Conservation (phyloP, 495 filamentous ascomycete species). For the Choiromyces venosus region DNA sequence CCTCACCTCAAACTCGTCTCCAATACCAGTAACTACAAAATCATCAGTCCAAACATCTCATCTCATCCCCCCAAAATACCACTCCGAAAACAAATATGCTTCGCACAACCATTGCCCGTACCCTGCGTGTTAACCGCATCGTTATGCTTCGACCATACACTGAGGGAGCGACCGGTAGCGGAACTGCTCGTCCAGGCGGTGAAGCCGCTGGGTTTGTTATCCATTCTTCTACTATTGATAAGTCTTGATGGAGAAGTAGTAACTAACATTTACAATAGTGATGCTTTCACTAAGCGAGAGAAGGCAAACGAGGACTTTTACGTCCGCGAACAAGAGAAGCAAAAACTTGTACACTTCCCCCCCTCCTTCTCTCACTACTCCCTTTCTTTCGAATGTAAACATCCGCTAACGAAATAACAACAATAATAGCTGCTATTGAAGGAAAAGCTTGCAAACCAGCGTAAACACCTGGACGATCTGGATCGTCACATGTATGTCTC, state of each 20-base stretch:
- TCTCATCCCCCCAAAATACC: not conserved
- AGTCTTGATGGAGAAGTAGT: not conserved
- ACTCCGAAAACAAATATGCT: slow-evolving; percentile 34
- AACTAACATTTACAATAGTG: slow-evolving; percentile 45
- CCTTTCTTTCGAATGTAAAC: not conserved
- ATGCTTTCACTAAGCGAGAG: slow-evolving; percentile 87
- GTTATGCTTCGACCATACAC: slow-evolving; percentile 33
- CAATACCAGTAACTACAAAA: not conserved
- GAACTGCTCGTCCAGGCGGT: slow-evolving; percentile 46
- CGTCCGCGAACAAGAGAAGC: slow-evolving; percentile 75
- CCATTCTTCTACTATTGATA: slow-evolving; percentile 3
- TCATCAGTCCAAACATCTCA: not conserved
- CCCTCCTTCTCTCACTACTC: slow-evolving; percentile 3
- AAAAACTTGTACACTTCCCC: slow-evolving; percentile 59
- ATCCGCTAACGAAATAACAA: slow-evolving; percentile 38
- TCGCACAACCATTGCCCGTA: slow-evolving; percentile 34
- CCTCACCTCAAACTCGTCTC: not conserved
- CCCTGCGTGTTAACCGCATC: slow-evolving; percentile 35
- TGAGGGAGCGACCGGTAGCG: slow-evolving; percentile 50
- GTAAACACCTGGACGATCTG: slow-evolving; percentile 73
- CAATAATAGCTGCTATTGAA: slow-evolving; percentile 55
- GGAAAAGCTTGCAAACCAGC: slow-evolving; percentile 73
- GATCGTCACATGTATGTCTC: slow-evolving; percentile 71
- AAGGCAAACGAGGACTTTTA: slow-evolving; percentile 75
- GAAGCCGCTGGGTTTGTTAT: slow-evolving; percentile 43